A percentile compares a stretch with the other conserved stretches of the same genome.
Evolutionary conservation across 805 yeast genomes (phyloP).

Genomic region (Wickerhamiella dianesei): DNA sequence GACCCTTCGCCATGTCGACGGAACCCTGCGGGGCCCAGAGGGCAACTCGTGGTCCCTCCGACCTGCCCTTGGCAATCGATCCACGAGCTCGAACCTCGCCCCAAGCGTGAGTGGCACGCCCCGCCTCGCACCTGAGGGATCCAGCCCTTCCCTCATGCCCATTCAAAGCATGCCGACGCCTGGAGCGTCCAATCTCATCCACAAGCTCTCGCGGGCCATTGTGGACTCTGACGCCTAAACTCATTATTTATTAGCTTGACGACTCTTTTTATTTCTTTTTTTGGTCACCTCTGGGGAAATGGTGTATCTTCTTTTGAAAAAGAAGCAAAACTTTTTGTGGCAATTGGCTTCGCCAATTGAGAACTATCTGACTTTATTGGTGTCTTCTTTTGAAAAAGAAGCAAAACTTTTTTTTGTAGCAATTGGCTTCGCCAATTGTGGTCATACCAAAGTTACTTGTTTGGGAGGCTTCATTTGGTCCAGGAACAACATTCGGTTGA

Average conservation of each 20-base stretch:
- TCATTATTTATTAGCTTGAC: neutral
- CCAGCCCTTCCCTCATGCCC: neutral
- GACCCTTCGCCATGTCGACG: constrained; percentile 19
- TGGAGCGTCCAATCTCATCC: neutral
- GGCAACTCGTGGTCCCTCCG: neutral
- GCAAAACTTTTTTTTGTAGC: no score
- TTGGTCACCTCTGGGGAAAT: neutral
- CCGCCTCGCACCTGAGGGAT: no score
- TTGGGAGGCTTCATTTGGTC: no score
- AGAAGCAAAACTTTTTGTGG: no score
- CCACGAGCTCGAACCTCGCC: neutral
- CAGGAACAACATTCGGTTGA: no score
- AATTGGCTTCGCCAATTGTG: no score
- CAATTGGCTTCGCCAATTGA: no score
- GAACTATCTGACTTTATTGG: no score
- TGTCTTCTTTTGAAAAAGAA: no score
- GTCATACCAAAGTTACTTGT: no score
- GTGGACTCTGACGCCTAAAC: neutral
- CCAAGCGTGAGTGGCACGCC: no score
- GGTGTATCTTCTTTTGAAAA: no score
- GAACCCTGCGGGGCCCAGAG: constrained; percentile 18
- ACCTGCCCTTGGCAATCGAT: constrained; percentile 2
- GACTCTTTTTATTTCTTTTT: neutral
- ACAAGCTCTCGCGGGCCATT: neutral
- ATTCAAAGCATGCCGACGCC: neutral